These are phyloP conservation scores for Colletotrichum lentis DNA, from an alignment of 2,329 filamentous ascomycete species.

Conservation along the genomic window DNA sequence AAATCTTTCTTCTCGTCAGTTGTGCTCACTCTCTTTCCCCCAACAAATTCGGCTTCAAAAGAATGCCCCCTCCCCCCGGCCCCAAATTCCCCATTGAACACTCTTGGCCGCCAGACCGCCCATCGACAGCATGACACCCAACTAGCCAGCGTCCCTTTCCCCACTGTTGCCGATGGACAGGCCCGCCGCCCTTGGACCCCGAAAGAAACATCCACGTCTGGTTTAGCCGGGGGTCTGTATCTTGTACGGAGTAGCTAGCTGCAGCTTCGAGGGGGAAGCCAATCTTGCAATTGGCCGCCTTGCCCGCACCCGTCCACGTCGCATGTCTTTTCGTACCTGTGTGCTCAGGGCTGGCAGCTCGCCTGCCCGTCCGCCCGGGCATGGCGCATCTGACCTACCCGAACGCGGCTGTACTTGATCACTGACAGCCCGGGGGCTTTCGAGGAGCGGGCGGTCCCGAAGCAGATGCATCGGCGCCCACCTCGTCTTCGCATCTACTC, in stretches of 20 bases:
- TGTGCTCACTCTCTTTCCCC: slow-evolving; percentile 20
- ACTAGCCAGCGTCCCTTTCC: slow-evolving; percentile 6
- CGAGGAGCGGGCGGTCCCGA: neutral
- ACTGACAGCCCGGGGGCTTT: neutral
- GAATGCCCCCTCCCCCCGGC: slow-evolving; percentile 20
- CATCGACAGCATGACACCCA: slow-evolving; percentile 35
- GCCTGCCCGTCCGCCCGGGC: slow-evolving; percentile 18
- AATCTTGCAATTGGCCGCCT: slow-evolving; percentile 33
- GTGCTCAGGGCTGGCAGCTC: neutral
- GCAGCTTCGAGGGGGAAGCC: slow-evolving; percentile 27
- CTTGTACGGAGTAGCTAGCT: slow-evolving; percentile 1
- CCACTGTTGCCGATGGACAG: slow-evolving; percentile 17
- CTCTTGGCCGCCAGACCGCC: slow-evolving; percentile 38
- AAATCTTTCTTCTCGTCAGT: slow-evolving; percentile 5
- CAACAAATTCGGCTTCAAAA: slow-evolving; percentile 36
- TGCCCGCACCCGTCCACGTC: neutral
- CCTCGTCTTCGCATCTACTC: neutral
- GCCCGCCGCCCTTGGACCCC: slow-evolving; percentile 34
- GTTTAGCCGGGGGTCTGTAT: slow-evolving; percentile 6
- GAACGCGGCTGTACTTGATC: neutral
- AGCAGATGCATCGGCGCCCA: neutral
- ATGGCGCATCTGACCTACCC: neutral
- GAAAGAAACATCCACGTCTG: slow-evolving; percentile 18
- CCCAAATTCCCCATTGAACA: slow-evolving; percentile 36
- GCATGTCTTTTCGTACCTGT: neutral